Base-by-base conservation (phyloP, 257 asterid genomes). In the Solanum sitiens region DNA sequence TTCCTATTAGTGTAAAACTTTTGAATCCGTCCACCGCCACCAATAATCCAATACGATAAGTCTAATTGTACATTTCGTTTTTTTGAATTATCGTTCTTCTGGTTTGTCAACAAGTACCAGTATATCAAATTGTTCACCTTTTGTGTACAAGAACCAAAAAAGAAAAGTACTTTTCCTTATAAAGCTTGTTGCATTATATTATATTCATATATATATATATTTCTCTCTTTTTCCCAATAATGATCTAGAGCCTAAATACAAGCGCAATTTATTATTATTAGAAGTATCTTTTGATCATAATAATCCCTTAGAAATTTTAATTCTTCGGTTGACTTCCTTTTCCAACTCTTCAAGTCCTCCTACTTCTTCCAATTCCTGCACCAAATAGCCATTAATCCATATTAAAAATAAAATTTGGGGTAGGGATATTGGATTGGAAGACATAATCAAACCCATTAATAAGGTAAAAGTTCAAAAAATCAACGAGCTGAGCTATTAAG, bases 321-420 rank as follows among this genome's bases (percentile, higher is more conserved):
- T 91, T 86, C 98, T 93, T 90, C 96, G 91, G 39, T 87, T 89
- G 56, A 94, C 89, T 89, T 95, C 99, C 88, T 91, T 94, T 33
- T 96, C 98, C 93, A 96, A 77, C 87, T 94, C 98, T 20, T 93
- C 91, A 6, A 93, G 86, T 86, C 98, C 99, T 88, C 99, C 98
- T 10, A 94, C 98, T 85, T 94, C 93, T 89, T 95, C 98, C 75
- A 96, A 92, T 85, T 96, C 99, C 98, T 95, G 93, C 88, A 86
- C 88, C 83, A 79, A 56, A 45, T 77, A 35, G 84, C 59, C 86
- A 85, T 44, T 79, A 70, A 70, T 32, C 42, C 61, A 76, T 7
- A 5, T 16, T 53, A 14, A 45, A 45, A 45, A 45, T 4, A 45
- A 45, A 45, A 45, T 11, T 44, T 13, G 61, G 61, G 61, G 0